These are phyloP conservation scores for Fusarium oxysporum DNA, from an alignment of 2,329 filamentous ascomycete species.

Conservation along the genomic window DNA sequence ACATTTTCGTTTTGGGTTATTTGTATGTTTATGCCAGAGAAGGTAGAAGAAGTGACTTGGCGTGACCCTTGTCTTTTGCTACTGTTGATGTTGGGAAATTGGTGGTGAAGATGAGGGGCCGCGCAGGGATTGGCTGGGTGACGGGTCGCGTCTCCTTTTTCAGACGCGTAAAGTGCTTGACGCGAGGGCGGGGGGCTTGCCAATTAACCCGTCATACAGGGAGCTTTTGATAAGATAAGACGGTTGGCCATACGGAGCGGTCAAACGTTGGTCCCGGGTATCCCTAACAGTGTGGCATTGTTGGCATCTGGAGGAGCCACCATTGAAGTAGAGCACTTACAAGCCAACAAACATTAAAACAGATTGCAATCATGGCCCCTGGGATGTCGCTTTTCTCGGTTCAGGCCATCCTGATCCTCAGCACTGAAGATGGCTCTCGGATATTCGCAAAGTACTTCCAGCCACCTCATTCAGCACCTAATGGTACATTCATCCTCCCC, in stretches of 20 bases:
- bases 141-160: slow-evolving; percentile 41
- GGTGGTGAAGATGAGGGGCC: slow-evolving; percentile 41
- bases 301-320: slow-evolving; percentile 49
- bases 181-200: slow-evolving; percentile 29
- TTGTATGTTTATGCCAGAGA: slow-evolving; percentile 18
- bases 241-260: slow-evolving; percentile 37
- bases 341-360: slow-evolving; percentile 33
- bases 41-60: slow-evolving; percentile 13
- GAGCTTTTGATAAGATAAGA: slow-evolving; percentile 11
- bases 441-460: slow-evolving; percentile 95
- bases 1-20: slow-evolving; percentile 49
- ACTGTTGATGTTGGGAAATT: slow-evolving; percentile 42
- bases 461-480: slow-evolving; percentile 65
- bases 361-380: slow-evolving; percentile 69
- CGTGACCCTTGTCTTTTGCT: slow-evolving; percentile 23
- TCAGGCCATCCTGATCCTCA: slow-evolving; percentile 82
- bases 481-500: slow-evolving; percentile 47
- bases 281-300: slow-evolving; percentile 40
- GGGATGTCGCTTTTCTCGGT: slow-evolving; percentile 81
- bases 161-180: slow-evolving; percentile 57
- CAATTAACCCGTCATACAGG: background rate
- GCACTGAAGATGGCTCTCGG: slow-evolving; percentile 87
- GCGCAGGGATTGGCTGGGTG: slow-evolving; percentile 42
- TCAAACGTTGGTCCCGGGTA: slow-evolving; percentile 48
- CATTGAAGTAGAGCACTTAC: slow-evolving; percentile 35